Evolutionary conservation across 1,284 basidiomycete species (phyloP).

Genomic region (Chalciporus piperatoides): DNA sequence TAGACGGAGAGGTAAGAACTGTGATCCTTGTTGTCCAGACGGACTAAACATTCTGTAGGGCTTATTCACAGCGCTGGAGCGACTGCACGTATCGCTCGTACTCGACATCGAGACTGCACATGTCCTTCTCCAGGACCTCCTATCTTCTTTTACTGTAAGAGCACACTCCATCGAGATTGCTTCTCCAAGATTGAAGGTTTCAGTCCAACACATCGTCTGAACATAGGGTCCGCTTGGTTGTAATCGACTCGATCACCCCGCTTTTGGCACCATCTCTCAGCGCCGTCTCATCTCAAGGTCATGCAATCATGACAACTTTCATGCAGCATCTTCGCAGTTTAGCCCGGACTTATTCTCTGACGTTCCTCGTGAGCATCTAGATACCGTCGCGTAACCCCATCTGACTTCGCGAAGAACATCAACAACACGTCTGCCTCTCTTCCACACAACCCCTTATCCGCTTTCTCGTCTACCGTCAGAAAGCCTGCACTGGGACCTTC

Average conservation of each 20-base stretch:
- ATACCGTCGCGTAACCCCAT: background rate
- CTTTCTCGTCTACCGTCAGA: constrained; percentile 39
- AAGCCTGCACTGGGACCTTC: constrained; percentile 74
- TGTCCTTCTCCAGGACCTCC: constrained; percentile 46
- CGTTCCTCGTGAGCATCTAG: constrained; percentile 46
- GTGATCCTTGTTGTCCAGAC: constrained; percentile 1
- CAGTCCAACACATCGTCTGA: constrained; percentile 13
- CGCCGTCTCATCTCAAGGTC: constrained; percentile 66
- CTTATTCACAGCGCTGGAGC: constrained; percentile 31
- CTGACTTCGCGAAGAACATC: constrained; percentile 36
- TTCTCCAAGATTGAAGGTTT: constrained; percentile 1
- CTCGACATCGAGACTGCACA: constrained; percentile 56
- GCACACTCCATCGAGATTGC: constrained; percentile 1
- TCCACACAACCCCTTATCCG: constrained; percentile 38
- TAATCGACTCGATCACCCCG: constrained; percentile 64
- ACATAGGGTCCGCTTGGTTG: constrained; percentile 42
- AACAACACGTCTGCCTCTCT: constrained; percentile 41
- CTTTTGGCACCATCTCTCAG: constrained; percentile 66
- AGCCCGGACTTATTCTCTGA: constrained; percentile 42
- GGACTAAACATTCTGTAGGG: constrained; percentile 28
- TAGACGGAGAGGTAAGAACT: constrained; percentile 34
- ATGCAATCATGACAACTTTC: constrained; percentile 68
- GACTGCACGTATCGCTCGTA: constrained; percentile 51
- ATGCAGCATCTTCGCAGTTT: constrained; percentile 61
- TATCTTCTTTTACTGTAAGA: constrained; percentile 32